These are phyloP conservation scores for Rhynchospora breviuscula DNA, from an alignment of 176 grass and related monocot genomes.

Conservation along the genomic window DNA sequence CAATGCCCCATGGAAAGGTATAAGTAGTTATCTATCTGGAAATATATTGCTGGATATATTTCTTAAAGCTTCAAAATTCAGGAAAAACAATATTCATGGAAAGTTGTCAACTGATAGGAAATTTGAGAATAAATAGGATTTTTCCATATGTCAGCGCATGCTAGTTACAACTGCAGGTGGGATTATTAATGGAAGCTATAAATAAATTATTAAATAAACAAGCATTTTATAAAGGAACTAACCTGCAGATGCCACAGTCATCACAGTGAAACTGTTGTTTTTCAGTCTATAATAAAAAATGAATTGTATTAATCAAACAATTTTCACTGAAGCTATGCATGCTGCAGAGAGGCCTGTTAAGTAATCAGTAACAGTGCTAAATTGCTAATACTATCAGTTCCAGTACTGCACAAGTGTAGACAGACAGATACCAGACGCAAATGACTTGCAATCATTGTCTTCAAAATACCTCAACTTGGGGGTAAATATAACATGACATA, in stretches of 20 bases:
- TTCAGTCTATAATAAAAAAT: constrained; percentile 34
- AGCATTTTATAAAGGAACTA: constrained; percentile 12
- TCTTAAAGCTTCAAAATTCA: background rate
- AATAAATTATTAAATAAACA: background rate
- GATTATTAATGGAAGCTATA: background rate
- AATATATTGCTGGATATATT: background rate
- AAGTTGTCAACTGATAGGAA: background rate
- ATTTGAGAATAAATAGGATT: constrained; percentile 6
- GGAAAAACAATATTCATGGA: background rate
- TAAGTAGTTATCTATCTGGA: background rate
- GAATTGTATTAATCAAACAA: background rate
- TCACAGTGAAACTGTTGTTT: constrained; percentile 87
- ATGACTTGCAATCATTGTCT: background rate
- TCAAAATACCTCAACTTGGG: background rate
- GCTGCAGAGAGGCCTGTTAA: background rate
- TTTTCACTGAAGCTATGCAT: background rate
- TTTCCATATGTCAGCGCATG: background rate
- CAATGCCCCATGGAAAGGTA: background rate
- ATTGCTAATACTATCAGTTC: background rate
- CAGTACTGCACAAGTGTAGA: background rate
- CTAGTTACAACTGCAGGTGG: background rate
- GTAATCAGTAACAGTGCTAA: background rate
- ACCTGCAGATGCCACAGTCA: constrained; percentile 98
- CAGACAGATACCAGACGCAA: background rate
- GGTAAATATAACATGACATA: background rate